A percentile compares a stretch with the other conserved stretches of the same genome.
Conservation (phyloP, 306 rosid species). For the Lupinus albus region DNA sequence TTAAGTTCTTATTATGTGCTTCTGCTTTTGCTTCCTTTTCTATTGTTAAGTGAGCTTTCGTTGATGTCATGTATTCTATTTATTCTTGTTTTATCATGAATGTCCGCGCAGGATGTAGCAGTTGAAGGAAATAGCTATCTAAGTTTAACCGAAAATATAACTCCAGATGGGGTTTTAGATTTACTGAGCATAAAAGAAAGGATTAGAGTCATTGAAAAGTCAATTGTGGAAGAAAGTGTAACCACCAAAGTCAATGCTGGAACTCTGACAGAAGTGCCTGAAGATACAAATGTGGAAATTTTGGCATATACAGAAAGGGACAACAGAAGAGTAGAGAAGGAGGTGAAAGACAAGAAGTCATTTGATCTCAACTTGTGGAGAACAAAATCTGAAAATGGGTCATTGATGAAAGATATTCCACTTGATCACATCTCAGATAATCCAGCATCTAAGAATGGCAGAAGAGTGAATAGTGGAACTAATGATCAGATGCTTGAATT, state of each 20-base stretch:
- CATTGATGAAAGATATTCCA: slow-evolving; percentile 83
- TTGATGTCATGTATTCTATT: slow-evolving; percentile 23
- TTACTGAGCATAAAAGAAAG: slow-evolving; percentile 63
- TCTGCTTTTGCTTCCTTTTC: slow-evolving; percentile 4
- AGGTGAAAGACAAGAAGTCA: slow-evolving; percentile 36
- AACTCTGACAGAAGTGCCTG: slow-evolving; percentile 35
- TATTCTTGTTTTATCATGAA: slow-evolving; percentile 38
- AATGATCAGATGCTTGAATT: slow-evolving; percentile 88
- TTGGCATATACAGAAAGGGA: slow-evolving; percentile 29
- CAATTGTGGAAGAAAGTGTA: slow-evolving; percentile 50
- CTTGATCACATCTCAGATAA: slow-evolving; percentile 79
- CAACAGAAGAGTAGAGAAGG: slow-evolving; percentile 45
- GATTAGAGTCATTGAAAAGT: slow-evolving; percentile 64
- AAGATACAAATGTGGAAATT: slow-evolving; percentile 30
- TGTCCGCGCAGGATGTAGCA: slow-evolving; percentile 55
- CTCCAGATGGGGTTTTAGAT: slow-evolving; percentile 60
- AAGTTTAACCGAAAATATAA: slow-evolving; percentile 39
- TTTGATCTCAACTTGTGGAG: slow-evolving; percentile 40
- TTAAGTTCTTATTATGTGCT: slow-evolving; percentile 21
- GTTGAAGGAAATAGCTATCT: slow-evolving; percentile 46
- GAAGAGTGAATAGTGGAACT: slow-evolving; percentile 57
- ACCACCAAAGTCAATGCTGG: slow-evolving; percentile 34
- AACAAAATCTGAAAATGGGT: slow-evolving; percentile 58
- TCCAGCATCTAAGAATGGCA: slow-evolving; percentile 55
- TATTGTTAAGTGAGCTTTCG: slow-evolving; percentile 17